These are phyloP conservation scores for Polytrichum formosum DNA, from an alignment of 225 moss, liverwort and hornwort species.

Conservation along the genomic window DNA sequence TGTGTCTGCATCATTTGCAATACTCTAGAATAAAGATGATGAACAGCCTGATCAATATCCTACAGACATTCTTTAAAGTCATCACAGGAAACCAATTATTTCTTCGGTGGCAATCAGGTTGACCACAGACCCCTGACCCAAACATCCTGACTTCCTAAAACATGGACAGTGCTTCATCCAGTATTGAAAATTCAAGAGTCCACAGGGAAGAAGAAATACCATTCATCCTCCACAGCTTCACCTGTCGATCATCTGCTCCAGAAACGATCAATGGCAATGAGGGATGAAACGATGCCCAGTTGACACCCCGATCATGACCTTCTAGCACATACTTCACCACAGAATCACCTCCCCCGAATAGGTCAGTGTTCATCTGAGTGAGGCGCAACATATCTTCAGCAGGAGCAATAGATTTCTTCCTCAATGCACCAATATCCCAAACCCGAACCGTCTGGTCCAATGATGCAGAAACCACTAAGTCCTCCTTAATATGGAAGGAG, in stretches of 20 bases:
- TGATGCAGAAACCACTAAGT: slow-evolving; percentile 96
- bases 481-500: slow-evolving; percentile 95
- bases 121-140: too few species aligned
- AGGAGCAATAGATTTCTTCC: slow-evolving; percentile 92
- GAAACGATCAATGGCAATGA: slow-evolving; percentile 95
- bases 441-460: slow-evolving; percentile 96
- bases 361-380: slow-evolving; percentile 98
- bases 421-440: slow-evolving; percentile 93
- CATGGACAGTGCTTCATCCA: too few species aligned
- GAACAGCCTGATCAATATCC: too few species aligned
- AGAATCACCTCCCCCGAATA: slow-evolving; percentile 97
- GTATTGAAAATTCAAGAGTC: too few species aligned
- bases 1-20: slow-evolving; percentile 53
- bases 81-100: too few species aligned
- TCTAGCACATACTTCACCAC: slow-evolving; percentile 97
- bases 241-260: slow-evolving; percentile 98
- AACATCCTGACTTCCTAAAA: too few species aligned
- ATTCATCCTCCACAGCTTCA: slow-evolving; percentile 99
- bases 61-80: too few species aligned
- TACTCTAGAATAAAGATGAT: too few species aligned
- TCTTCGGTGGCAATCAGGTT: too few species aligned
- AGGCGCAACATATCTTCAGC: slow-evolving; percentile 91
- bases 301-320: slow-evolving; percentile 96
- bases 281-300: slow-evolving; percentile 97
- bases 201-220: slow-evolving; percentile 32